Conservation (phyloP, 2,329 filamentous ascomycete genomes). For the Colletotrichum cereale region DNA sequence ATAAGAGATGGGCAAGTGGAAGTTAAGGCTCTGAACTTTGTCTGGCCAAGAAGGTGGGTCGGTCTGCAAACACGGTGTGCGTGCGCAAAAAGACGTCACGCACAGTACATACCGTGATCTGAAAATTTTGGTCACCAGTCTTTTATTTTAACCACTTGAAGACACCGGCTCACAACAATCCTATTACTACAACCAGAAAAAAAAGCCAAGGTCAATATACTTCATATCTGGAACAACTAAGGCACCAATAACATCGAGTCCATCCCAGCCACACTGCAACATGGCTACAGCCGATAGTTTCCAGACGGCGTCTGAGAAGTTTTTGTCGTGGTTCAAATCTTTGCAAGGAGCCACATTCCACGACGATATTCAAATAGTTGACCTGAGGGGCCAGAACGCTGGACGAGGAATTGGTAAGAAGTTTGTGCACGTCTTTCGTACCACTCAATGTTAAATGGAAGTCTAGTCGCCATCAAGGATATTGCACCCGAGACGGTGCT, state of each 20-base stretch:
- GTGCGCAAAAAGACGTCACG: background rate
- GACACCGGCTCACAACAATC: background rate
- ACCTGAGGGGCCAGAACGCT: constrained; percentile 63
- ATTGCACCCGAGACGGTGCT: constrained; percentile 81
- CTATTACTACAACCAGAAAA: background rate
- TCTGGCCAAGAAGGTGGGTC: background rate
- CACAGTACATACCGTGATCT: background rate
- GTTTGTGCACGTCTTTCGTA: background rate
- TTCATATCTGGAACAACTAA: no score
- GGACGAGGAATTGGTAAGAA: constrained; percentile 68
- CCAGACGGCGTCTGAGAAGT: constrained; percentile 56
- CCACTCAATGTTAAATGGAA: background rate
- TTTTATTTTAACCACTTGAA: background rate
- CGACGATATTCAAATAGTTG: constrained; percentile 63
- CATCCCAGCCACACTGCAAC: background rate
- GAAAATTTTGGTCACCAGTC: constrained; percentile 12
- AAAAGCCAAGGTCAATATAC: background rate
- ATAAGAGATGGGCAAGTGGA: background rate
- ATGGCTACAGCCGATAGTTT: constrained; percentile 54
- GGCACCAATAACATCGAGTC: no score
- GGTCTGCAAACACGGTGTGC: background rate
- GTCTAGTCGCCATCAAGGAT: constrained; percentile 75
- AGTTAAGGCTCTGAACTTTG: no score
- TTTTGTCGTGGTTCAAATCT: constrained; percentile 67
- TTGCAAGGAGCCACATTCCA: constrained; percentile 67